These are phyloP conservation scores for Pythium apleroticum DNA, from an alignment of 352 stramenopile genomes.

Conservation along the genomic window DNA sequence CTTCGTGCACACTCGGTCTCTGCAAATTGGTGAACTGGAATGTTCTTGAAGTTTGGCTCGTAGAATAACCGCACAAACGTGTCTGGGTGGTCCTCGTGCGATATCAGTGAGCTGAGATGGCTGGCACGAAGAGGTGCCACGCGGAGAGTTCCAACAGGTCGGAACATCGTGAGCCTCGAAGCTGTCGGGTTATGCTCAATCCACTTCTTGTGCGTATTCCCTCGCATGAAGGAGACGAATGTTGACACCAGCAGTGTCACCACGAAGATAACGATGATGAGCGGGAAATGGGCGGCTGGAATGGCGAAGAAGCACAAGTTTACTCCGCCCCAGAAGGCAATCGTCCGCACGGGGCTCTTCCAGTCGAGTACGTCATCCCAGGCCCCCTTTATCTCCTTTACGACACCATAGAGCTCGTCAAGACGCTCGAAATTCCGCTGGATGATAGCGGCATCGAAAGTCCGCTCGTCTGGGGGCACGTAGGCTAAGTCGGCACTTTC, in stretches of 20 bases:
- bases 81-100: conserved; percentile 13
- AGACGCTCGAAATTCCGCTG: conserved; percentile 41
- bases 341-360: conserved; percentile 27
- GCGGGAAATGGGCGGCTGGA: conserved; percentile 20
- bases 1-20: conserved; percentile 29
- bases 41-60: conserved; percentile 41
- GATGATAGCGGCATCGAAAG: conserved; percentile 35
- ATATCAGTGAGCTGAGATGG: conserved; percentile 8
- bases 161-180: conserved; percentile 29
- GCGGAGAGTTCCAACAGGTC: conserved; percentile 34
- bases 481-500: conserved; percentile 29
- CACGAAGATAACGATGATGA: conserved; percentile 4
- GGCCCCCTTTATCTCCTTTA: conserved; percentile 20
- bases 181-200: conserved; percentile 22
- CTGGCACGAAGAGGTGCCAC: conserved; percentile 28
- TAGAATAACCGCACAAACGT: conserved; percentile 37
- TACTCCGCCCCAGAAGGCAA: conserved; percentile 25
- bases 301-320: conserved; percentile 25
- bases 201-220: conserved; percentile 33
- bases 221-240: conserved; percentile 17
- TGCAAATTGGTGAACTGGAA: conserved; percentile 34
- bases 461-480: conserved; percentile 29
- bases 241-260: conserved; percentile 11
- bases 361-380: conserved; percentile 35
- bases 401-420: conserved; percentile 26